Base-by-base conservation (phyloP, 768 basidiomycete species). In the Tubosaeta brunneosetosa region DNA sequence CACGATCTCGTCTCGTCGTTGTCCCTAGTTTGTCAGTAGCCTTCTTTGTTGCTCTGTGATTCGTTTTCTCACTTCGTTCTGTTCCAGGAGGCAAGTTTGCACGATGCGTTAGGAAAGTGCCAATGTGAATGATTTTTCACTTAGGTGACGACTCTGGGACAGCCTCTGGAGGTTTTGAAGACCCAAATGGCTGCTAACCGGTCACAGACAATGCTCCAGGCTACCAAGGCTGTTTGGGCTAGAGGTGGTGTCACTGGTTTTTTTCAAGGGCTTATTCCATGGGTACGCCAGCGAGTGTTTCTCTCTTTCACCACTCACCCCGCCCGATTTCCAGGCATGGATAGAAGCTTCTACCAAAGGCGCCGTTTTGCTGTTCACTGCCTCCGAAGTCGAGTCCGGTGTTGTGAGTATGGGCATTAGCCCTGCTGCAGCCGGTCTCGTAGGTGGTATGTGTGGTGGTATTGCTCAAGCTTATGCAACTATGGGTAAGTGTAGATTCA, bases 141-240 rank as follows among this genome's bases (percentile, higher is more conserved):
- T 19, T 65, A 97, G 87, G 97, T 99, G 60, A 97, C 97, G 51
- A 97, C 95, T 9, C 82, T 99, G 29, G 97, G 97, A 34, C 97
- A 99, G 76, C 97, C 97, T 19, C 75, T 99, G 53, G 97, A 99
- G 74, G 97, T 98, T 32, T 73, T 98, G 60, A 99, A 99, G 75
- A 99, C 97, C 16, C 97, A 99, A 69, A 98, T 99, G 97, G 97
- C 97, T 53, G 92, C 94, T 55, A 94, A 95, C 75, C 85, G 97
- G 55, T 83, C 81, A 10, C 94, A 99, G 69, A 77, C 87, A 12
- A 97, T 99, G 93, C 61, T 77, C 55, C 83, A 91, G 66, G 94
- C 97, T 16, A 77, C 88, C 60, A 77, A 80, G 57, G 83, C 85
- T 6, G 91, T 98, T 53, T 95, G 93, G 92, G 78, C 83, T 62